Percentiles rank a stretch among this genome's conserved stretches.
These are phyloP conservation scores for Lentinula sp. DNA, from an alignment of 768 basidiomycete species.

Conservation along the genomic window DNA sequence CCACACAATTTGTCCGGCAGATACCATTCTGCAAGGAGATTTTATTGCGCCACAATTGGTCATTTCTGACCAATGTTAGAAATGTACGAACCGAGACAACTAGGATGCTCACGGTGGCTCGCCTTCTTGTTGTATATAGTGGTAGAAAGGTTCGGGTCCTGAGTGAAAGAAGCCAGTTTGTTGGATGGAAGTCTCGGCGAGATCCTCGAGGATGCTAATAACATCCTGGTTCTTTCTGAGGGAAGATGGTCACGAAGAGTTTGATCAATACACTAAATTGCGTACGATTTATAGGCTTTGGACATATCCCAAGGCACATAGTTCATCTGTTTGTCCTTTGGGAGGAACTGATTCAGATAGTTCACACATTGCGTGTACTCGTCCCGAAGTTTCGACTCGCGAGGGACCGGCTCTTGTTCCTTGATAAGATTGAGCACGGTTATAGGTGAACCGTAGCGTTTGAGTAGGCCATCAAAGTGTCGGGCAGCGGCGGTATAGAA, in stretches of 20 bases:
- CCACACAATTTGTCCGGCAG: constrained; percentile 92
- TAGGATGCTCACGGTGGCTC: constrained; percentile 24
- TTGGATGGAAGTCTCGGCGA: constrained; percentile 90
- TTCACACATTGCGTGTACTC: constrained; percentile 90
- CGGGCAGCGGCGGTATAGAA: constrained; percentile 90
- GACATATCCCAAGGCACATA: constrained; percentile 98
- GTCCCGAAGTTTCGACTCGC: constrained; percentile 85
- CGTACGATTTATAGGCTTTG: constrained; percentile 88
- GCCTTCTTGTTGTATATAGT: constrained; percentile 45
- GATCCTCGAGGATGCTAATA: constrained; percentile 89
- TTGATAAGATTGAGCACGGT: constrained; percentile 95
- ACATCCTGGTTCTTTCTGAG: constrained; percentile 90
- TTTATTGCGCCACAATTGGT: constrained; percentile 47
- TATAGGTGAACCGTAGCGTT: constrained; percentile 84
- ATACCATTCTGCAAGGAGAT: constrained; percentile 90
- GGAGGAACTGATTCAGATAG: constrained; percentile 95
- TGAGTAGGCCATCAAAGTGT: constrained; percentile 89
- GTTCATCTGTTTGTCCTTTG: constrained; percentile 76
- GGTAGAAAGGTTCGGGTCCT: constrained; percentile 79
- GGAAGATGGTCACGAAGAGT: background rate
- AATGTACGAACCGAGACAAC: background rate
- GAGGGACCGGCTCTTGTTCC: constrained; percentile 65
- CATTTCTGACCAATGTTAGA: constrained; percentile 15
- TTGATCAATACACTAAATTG: background rate
- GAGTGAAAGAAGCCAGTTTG: constrained; percentile 95